phyloP scores from a whole-genome alignment of 495 filamentous ascomycete species.

The Xylaria curta region DNA sequence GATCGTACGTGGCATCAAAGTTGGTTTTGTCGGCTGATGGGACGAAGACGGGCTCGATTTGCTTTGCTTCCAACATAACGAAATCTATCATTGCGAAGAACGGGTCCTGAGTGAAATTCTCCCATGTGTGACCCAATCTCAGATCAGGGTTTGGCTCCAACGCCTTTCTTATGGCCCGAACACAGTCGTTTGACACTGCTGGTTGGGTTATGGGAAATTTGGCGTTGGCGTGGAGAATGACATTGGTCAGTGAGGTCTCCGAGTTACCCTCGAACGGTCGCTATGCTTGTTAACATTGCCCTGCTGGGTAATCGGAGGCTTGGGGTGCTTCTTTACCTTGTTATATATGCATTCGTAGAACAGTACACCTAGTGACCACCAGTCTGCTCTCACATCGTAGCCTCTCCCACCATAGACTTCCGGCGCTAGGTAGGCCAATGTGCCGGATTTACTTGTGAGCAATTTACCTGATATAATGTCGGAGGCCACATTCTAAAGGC shows the following conservation, averaged over 20 bases:
- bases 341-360: conserved; percentile 99
- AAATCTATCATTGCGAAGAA: conserved; percentile 93
- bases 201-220: conserved; percentile 90
- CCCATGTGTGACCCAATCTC: conserved; percentile 81
- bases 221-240: conserved; percentile 82
- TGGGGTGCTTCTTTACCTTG: conserved; percentile 67
- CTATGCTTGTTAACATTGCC: conserved; percentile 48
- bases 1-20: conserved; percentile 97
- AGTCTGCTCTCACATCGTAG: conserved; percentile 88
- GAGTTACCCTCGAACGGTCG: conserved; percentile 90
- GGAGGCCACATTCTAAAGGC: conserved; percentile 86
- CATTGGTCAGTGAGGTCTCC: conserved; percentile 76
- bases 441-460: conserved; percentile 94
- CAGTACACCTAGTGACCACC: conserved; percentile 96
- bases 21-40: conserved; percentile 98
- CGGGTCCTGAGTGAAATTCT: conserved; percentile 81
- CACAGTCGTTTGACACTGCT: conserved; percentile 81
- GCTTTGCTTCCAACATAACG: conserved; percentile 80
- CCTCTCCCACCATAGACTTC: conserved; percentile 92
- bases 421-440: conserved; percentile 92
- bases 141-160: conserved; percentile 79
- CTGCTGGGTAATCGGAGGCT: background rate
- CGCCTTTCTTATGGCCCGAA: conserved; percentile 82
- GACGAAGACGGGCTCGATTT: conserved; percentile 88
- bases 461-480: conserved; percentile 84